These are phyloP conservation scores for Thermoascus crustaceus DNA, from an alignment of 2,329 filamentous ascomycete species.

Conservation along the genomic window DNA sequence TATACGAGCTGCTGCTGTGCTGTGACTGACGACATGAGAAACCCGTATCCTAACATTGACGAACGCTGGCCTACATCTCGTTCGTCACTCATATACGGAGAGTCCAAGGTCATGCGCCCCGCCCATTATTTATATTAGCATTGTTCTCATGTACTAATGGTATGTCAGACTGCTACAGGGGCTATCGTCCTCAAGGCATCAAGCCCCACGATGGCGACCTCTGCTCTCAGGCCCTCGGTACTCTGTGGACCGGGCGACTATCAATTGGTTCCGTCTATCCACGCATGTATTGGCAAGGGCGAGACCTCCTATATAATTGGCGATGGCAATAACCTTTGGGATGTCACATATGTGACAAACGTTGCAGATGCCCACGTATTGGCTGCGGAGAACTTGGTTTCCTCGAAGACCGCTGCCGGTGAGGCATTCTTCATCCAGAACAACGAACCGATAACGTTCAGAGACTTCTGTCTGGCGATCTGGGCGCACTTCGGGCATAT, in stretches of 20 bases:
- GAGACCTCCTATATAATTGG: conserved; percentile 37
- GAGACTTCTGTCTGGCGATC: conserved; percentile 37
- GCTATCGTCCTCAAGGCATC: conserved; percentile 32
- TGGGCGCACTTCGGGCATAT: conserved; percentile 42
- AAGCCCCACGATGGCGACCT: conserved; percentile 26
- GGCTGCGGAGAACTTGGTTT: conserved; percentile 35
- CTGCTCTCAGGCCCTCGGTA: conserved; percentile 36
- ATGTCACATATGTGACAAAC: conserved; percentile 37
- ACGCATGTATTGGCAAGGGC: conserved; percentile 36
- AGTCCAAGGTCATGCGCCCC: conserved; percentile 29
- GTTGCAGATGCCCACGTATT: conserved; percentile 39
- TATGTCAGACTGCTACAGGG: conserved; percentile 33
- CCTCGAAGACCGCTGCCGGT: conserved; percentile 32
- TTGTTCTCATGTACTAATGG: background rate
- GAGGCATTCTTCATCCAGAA: conserved; percentile 41
- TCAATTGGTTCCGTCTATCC: conserved; percentile 35
- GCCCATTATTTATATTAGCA: background rate
- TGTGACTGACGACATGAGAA: conserved; percentile 42
- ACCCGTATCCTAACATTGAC: conserved; percentile 30
- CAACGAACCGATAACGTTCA: conserved; percentile 38
- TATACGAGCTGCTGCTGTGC: conserved; percentile 51
- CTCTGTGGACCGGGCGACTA: conserved; percentile 37
- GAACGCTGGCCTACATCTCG: conserved; percentile 32
- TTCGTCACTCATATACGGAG: conserved; percentile 36
- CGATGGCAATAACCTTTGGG: conserved; percentile 35